A percentile compares a stretch with the other conserved stretches of the same genome.
Evolutionary conservation across 1,284 basidiomycete species (phyloP).

Genomic region (Meripilus lineatus): DNA sequence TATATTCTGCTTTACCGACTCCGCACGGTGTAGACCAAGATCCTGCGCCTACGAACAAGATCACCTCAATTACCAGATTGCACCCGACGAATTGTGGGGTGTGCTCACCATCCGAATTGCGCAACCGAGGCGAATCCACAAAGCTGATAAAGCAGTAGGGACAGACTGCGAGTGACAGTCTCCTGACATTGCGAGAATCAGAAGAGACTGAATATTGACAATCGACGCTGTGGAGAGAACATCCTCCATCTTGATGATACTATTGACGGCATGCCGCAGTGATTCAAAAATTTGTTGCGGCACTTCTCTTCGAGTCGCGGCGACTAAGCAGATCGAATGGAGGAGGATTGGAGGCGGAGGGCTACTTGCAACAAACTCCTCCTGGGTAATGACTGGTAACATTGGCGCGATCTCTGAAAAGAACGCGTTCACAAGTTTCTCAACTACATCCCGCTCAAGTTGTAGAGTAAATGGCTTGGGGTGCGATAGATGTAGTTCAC

Average conservation of each 20-base stretch:
- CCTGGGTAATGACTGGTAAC: slow-evolving; percentile 82
- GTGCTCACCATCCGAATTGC: slow-evolving; percentile 80
- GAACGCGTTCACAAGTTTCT: slow-evolving; percentile 86
- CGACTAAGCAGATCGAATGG: slow-evolving; percentile 90
- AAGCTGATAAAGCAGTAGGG: slow-evolving; percentile 67
- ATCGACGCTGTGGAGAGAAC: slow-evolving; percentile 84
- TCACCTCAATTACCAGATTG: too few species aligned
- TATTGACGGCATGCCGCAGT: slow-evolving; percentile 81
- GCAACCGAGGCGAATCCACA: slow-evolving; percentile 73
- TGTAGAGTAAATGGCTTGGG: slow-evolving; percentile 62
- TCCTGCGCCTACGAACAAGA: slow-evolving; percentile 84
- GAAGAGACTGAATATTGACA: slow-evolving; percentile 84
- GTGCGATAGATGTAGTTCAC: slow-evolving; percentile 48
- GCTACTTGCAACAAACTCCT: slow-evolving; percentile 76
- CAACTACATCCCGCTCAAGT: slow-evolving; percentile 75
- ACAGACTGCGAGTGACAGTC: slow-evolving; percentile 80
- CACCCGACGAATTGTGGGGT: slow-evolving; percentile 8
- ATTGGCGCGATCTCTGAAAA: slow-evolving; percentile 84
- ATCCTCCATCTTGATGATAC: slow-evolving; percentile 84
- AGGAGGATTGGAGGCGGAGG: slow-evolving; percentile 79
- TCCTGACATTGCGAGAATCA: slow-evolving; percentile 79
- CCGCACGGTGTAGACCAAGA: slow-evolving; percentile 85
- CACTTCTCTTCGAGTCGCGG: slow-evolving; percentile 81
- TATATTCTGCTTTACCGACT: slow-evolving; percentile 72
- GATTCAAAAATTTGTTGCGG: slow-evolving; percentile 82